A percentile compares a stretch with the other conserved stretches of the same genome.
These are phyloP conservation scores for Sideroxylon spinosum DNA, from an alignment of 179 eudicot genomes.

Conservation along the genomic window DNA sequence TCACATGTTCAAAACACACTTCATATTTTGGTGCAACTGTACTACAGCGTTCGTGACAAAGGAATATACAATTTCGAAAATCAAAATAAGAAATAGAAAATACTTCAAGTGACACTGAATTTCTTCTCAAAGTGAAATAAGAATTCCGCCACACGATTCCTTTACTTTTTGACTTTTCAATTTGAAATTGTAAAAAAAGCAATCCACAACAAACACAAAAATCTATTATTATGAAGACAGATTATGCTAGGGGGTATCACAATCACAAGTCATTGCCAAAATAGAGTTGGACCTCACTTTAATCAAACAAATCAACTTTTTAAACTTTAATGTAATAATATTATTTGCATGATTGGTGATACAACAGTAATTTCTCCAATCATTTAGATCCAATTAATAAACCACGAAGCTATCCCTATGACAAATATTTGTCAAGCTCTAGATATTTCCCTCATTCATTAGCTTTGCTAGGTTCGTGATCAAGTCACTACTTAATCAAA, in stretches of 20 bases:
- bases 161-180: neutral
- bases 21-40: neutral
- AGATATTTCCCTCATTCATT: neutral
- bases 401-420: neutral
- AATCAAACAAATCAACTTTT: neutral
- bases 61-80: neutral
- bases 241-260: neutral
- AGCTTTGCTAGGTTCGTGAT: neutral
- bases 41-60: neutral
- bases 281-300: neutral
- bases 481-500: neutral
- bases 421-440: neutral
- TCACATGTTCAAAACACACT: too few species aligned
- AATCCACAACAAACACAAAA: neutral
- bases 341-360: neutral
- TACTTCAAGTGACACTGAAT: neutral
- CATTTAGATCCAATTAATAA: neutral
- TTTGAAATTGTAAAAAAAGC: neutral
- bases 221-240: neutral
- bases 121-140: neutral
- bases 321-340: neutral
- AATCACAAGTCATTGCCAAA: slow-evolving; percentile 11
- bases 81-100: neutral
- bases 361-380: neutral
- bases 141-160: neutral